Evolutionary conservation across 2,329 filamentous ascomycete species (phyloP).

Genomic region (Paecilomyces fulvus): DNA sequence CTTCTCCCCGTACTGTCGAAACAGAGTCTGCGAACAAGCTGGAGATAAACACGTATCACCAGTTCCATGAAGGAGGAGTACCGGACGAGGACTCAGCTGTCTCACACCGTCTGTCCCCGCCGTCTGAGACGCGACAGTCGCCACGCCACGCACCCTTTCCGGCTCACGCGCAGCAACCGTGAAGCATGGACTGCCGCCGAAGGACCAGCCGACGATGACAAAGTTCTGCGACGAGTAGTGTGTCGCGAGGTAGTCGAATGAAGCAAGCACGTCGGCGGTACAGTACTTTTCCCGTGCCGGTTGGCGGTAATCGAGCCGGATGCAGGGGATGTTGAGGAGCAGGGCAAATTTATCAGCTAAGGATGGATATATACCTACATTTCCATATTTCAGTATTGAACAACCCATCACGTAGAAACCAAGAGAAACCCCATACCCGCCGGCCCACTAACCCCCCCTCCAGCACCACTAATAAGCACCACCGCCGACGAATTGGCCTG

Average conservation of each 20-base stretch:
- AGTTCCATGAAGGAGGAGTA: slow-evolving; percentile 33
- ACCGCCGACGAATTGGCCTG: slow-evolving; percentile 13
- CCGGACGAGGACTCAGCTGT: slow-evolving; percentile 23
- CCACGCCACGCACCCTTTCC: slow-evolving; percentile 26
- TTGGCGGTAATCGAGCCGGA: slow-evolving; percentile 35
- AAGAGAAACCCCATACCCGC: slow-evolving; percentile 11
- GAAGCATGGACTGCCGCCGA: slow-evolving; percentile 36
- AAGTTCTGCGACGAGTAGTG: slow-evolving; percentile 24
- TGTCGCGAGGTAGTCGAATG: slow-evolving; percentile 27
- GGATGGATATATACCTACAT: slow-evolving; percentile 28
- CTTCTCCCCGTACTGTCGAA: slow-evolving; percentile 25
- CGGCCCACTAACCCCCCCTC: slow-evolving; percentile 34
- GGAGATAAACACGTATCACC: slow-evolving; percentile 27
- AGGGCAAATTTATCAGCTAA: slow-evolving; percentile 35
- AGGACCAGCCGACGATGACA: slow-evolving; percentile 37
- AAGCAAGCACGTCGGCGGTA: slow-evolving; percentile 26
- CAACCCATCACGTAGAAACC: background rate
- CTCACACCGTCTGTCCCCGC: slow-evolving; percentile 26
- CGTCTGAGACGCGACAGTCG: slow-evolving; percentile 34
- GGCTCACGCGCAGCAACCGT: slow-evolving; percentile 24
- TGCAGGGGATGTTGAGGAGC: slow-evolving; percentile 27
- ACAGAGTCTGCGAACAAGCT: slow-evolving; percentile 28
- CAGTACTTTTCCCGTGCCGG: slow-evolving; percentile 29
- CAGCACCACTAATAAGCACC: slow-evolving; percentile 25
- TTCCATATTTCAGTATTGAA: background rate